These are phyloP conservation scores for Elsinoe batatas DNA, from an alignment of 2,329 filamentous ascomycete species.

Conservation along the genomic window DNA sequence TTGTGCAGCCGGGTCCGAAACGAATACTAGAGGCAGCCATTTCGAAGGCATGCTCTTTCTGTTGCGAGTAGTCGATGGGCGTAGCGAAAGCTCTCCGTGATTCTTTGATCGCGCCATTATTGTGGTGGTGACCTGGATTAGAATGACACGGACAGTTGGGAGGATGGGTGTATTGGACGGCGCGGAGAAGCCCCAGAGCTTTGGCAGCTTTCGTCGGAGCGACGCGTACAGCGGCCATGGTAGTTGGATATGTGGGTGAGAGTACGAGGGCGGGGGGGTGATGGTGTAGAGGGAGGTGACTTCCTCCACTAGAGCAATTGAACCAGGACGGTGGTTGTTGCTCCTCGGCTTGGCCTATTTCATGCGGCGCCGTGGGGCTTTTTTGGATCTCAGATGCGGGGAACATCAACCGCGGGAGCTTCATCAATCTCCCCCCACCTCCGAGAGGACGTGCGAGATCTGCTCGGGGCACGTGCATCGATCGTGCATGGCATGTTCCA, in stretches of 20 bases:
- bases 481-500: not conserved
- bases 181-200: conserved; percentile 65
- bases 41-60: conserved; percentile 97
- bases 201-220: conserved; percentile 43
- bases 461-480: not conserved
- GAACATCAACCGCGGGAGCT: not conserved
- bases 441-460: not conserved
- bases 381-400: conserved; percentile 1
- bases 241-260: not conserved
- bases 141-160: conserved; percentile 87
- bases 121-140: conserved; percentile 70
- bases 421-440: not conserved
- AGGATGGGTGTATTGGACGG: conserved; percentile 84
- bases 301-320: not conserved
- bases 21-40: conserved; percentile 94
- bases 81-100: conserved; percentile 60
- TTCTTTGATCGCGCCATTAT: conserved; percentile 42
- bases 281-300: not conserved
- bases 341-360: conserved; percentile 4
- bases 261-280: not conserved
- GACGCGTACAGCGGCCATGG: conserved; percentile 30
- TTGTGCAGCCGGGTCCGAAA: conserved; percentile 85
- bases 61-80: conserved; percentile 57
- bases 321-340: conserved; percentile 2
- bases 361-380: not conserved